A percentile compares a stretch with the other conserved stretches of the same genome.
Conservation (phyloP, 1,284 basidiomycete genomes). For the Boletus semigastroideus region DNA sequence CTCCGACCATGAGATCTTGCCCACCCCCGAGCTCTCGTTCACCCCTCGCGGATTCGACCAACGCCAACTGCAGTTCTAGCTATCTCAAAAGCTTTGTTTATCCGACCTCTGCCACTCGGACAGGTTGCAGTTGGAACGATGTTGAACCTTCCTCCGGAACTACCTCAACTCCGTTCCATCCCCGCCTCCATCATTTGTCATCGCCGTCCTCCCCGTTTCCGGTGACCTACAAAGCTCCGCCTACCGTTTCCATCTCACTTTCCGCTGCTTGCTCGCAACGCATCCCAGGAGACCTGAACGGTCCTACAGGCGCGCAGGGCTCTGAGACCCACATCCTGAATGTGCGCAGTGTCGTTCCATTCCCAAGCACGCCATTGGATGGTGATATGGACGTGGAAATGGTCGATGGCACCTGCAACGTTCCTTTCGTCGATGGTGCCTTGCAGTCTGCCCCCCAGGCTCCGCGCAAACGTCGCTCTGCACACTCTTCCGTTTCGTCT, state of each 20-base stretch:
- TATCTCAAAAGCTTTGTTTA: slow-evolving; percentile 15
- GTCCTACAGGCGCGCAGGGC: slow-evolving; percentile 7
- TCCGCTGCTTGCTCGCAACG: slow-evolving; percentile 31
- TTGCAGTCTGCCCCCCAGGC: neutral
- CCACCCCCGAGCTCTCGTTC: slow-evolving; percentile 9
- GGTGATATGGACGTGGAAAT: slow-evolving; percentile 29
- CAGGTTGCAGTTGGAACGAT: slow-evolving; percentile 11
- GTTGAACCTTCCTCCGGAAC: neutral
- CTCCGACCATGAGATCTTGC: neutral
- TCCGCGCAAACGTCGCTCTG: slow-evolving; percentile 34
- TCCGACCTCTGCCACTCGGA: slow-evolving; percentile 21
- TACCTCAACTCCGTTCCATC: neutral
- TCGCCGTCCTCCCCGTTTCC: slow-evolving; percentile 18
- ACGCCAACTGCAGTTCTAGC: slow-evolving; percentile 5
- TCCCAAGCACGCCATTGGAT: slow-evolving; percentile 21
- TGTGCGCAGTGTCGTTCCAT: slow-evolving; percentile 34
- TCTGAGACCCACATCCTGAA: slow-evolving; percentile 28
- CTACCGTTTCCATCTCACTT: slow-evolving; percentile 32
- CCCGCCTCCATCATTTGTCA: slow-evolving; percentile 10
- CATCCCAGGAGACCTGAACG: neutral
- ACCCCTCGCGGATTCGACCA: slow-evolving; percentile 28
- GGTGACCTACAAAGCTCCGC: slow-evolving; percentile 29
- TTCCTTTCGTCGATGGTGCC: slow-evolving; percentile 3
- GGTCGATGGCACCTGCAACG: slow-evolving; percentile 25
- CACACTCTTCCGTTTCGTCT: slow-evolving; percentile 25